phyloP scores from a whole-genome alignment of 495 filamentous ascomycete genomes.

The Neurospora terricola region DNA sequence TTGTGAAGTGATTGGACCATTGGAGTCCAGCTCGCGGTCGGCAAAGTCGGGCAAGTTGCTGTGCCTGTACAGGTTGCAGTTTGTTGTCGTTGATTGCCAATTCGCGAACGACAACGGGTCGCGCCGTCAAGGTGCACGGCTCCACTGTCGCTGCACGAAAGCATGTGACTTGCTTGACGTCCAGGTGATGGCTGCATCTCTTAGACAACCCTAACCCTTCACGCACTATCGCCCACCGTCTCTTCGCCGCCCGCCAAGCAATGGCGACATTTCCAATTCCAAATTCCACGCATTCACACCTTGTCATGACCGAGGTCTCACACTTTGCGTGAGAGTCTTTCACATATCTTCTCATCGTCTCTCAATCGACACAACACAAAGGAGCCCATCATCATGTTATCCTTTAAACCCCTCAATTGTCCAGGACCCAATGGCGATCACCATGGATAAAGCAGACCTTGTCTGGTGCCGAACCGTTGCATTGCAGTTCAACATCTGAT shows the following conservation, averaged over 20 bases:
- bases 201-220: background rate
- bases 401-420: background rate
- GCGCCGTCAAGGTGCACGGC: background rate
- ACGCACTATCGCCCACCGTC: background rate
- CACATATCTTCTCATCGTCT: background rate
- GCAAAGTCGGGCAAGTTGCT: background rate
- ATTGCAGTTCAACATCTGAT: background rate
- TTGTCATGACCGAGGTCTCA: background rate
- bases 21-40: background rate
- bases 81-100: background rate
- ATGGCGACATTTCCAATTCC: background rate
- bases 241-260: background rate
- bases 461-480: background rate
- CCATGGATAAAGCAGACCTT: background rate
- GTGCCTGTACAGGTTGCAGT: background rate
- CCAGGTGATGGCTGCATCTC: background rate
- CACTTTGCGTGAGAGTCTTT: background rate
- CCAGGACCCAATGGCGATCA: background rate
- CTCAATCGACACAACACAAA: background rate
- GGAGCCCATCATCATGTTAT: background rate
- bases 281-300: background rate
- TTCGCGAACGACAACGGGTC: background rate
- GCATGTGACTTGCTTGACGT: background rate
- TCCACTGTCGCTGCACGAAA: background rate
- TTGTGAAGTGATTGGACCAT: background rate